Base-by-base conservation (phyloP, 768 basidiomycete species). In the Leccinum olivaceopallidum region DNA sequence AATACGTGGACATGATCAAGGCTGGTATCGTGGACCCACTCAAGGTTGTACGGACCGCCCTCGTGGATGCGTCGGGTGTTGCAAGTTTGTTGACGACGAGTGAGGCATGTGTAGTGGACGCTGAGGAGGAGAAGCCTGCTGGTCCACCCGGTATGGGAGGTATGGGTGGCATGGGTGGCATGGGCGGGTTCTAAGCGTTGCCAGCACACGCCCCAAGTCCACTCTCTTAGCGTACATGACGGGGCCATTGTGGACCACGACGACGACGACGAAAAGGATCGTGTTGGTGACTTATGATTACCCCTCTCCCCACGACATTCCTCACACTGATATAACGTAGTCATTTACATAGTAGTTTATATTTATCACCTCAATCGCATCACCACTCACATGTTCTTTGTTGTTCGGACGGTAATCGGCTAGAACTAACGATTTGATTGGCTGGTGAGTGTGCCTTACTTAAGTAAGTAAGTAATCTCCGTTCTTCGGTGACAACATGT, bases 1-100 rank as follows among this genome's bases (percentile, higher is more conserved):
- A 95, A 77, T 98, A 93, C 71, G 86, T 89, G 50, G 93, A 98
- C 77, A 95, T 98, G 94, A 89, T 98, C 78, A 82, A 88, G 75
- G 82, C 86, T 30, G 96, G 96, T 69, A 97, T 98, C 67, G 89
- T 98, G 50, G 96, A 98, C 78, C 95, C 95, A 1, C 80, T 95
- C 62, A 96, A 96, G 85, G 96, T 98, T 55, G 95, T 97, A 55
- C 80, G 93, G 68, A 96, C 94, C 3, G 94, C 94, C 2, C 81
- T 98, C 30, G 86, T 95, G 2, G 95, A 98, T 72, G 95, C 96
- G 0, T 80, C 84, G 24, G 95, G 96, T 71, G 95, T 98, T n/a
- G 94, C 95, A 4, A 90, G 87, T 63, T 78, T 98, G 74, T 79
- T 98, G 76, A 94, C 94, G 53, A 98, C 95, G 55, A 92, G 89